These are phyloP conservation scores for Coccomyxa sp. DNA, from an alignment of 139 green algal species.

Conservation along the genomic window DNA sequence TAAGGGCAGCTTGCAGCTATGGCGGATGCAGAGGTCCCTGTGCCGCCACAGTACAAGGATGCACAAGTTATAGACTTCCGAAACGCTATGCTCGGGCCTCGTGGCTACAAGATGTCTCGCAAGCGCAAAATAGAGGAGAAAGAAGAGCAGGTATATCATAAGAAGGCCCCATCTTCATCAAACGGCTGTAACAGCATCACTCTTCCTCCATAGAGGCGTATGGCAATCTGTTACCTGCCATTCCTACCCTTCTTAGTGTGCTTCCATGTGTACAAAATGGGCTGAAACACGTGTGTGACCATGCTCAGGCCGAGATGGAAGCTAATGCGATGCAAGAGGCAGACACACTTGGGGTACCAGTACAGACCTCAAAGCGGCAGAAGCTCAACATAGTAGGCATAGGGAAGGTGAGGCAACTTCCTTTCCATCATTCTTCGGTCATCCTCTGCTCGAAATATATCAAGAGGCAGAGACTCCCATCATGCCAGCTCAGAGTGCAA, in stretches of 20 bases:
- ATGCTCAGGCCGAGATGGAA: conserved; percentile 21
- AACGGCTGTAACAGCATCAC: neutral
- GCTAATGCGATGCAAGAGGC: conserved; percentile 13
- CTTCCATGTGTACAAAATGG: neutral
- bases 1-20: conserved; percentile 2
- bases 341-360: neutral
- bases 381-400: conserved; percentile 39
- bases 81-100: conserved; percentile 16
- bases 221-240: neutral
- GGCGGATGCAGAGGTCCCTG: conserved; percentile 19
- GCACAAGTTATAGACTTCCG: conserved; percentile 37
- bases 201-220: neutral
- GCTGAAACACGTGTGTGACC: neutral
- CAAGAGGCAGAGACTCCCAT: neutral
- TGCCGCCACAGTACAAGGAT: conserved; percentile 36
- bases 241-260: neutral
- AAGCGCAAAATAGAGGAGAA: conserved; percentile 61
- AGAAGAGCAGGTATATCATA: conserved; percentile 31
- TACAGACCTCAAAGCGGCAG: conserved; percentile 15
- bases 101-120: conserved; percentile 37
- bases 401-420: conserved; percentile 14
- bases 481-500: neutral
- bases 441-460: neutral
- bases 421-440: neutral
- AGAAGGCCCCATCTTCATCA: neutral